Evolutionary conservation across 2,329 filamentous ascomycete species (phyloP), one percentile per base, ranked within the genome.

Genomic region (Talaromyces rugulosus): DNA sequence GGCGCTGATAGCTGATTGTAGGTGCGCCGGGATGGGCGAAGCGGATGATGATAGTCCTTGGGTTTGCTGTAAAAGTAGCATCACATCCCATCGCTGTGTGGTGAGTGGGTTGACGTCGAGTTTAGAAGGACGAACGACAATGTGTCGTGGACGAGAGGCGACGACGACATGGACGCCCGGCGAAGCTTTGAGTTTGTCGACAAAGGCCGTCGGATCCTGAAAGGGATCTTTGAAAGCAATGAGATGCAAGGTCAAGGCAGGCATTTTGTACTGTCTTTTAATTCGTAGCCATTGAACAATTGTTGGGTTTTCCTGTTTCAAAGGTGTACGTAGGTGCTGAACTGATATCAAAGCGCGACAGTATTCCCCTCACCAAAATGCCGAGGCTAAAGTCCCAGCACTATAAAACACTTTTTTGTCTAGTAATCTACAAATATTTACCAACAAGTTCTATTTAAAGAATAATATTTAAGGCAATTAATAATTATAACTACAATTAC

Each of bases 231-330:
- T 61, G 30, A 77, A 70, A 3, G 67, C 58, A 44, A 77, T 63
- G 28, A 76, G 72, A 56, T 77, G 73, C 44, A 77, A 68, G 2
- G 71, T 75, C 40, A 71, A 67, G 58, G 72, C 66, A 55, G 75
- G 74, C 75, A 77, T 77, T 27, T 61, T 44, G 18, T 12, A 27
- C 1, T 23, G 44, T 47, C 44, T 27, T 27, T 47, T 47, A 47
- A 27, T 27, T 47, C 23, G 44, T 8, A 47, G 23, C 18, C 44
- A 18, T 47, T 47, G 44, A 47, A 7, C 23, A 14, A 47, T n/a
- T 47, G 18, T 14, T 9, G 44, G 27, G 44, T 47, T 4, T 33
- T 33, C 31, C 31, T 9, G 31, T 9, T 33, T 9, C 5, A 9
- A 8, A 33, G 23, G 16, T 40, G 36, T 23, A 23, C 2, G 36